Percentiles rank a stretch among this genome's conserved stretches.
Conservation (phyloP, 495 filamentous ascomycete genomes). For the Chaetomium fimeti region DNA sequence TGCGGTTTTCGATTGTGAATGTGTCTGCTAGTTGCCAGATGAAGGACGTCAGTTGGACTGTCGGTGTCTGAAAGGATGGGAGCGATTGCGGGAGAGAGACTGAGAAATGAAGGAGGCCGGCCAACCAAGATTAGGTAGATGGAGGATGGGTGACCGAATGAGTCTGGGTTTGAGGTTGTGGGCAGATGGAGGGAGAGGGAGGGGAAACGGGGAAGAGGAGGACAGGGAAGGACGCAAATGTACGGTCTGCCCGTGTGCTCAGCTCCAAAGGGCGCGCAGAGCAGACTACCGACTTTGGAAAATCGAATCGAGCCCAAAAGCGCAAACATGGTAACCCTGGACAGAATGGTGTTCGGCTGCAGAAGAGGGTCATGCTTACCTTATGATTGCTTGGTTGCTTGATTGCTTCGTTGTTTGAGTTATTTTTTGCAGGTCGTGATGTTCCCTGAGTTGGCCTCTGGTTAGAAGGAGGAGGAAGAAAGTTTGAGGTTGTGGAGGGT, state of each 20-base stretch:
- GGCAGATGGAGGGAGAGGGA: not conserved
- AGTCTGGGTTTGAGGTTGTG: not conserved
- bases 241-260: not conserved
- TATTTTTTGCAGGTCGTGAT: not conserved
- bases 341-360: not conserved
- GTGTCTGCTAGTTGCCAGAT: not conserved
- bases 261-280: not conserved
- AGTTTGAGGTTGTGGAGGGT: not conserved
- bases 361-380: constrained; percentile 6
- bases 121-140: not conserved
- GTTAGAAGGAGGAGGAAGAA: not conserved
- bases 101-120: not conserved
- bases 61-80: not conserved
- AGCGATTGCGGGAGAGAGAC: not conserved
- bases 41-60: not conserved
- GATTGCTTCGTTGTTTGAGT: not conserved
- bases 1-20: constrained; percentile 12
- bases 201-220: not conserved
- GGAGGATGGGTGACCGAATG: not conserved
- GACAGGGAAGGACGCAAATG: not conserved
- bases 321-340: not conserved
- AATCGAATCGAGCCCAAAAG: not conserved
- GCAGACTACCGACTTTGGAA: not conserved
- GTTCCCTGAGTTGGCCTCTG: not conserved
- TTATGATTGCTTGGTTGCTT: not conserved